phyloP scores from a whole-genome alignment of 768 basidiomycete genomes.

The Xerocomellus chrysenteron region DNA sequence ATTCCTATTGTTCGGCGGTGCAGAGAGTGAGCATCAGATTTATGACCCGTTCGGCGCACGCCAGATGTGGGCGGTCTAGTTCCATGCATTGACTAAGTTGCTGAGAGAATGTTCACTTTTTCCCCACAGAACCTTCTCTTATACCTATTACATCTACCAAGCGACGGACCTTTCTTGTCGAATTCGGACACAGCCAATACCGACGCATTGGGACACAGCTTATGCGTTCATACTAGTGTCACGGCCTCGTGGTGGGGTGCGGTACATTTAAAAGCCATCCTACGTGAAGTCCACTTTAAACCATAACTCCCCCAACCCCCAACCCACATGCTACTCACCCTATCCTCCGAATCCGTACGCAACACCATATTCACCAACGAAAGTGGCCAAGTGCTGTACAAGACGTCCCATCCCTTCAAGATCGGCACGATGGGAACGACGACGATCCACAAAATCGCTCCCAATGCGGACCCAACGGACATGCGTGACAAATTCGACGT shows the following conservation, averaged over 20 bases:
- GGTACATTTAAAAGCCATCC: neutral
- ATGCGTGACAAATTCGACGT: conserved; percentile 29
- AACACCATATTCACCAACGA: conserved; percentile 21
- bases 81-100: conserved; percentile 30
- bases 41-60: conserved; percentile 74
- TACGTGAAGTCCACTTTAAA: neutral
- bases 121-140: neutral
- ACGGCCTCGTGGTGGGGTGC: neutral
- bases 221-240: neutral
- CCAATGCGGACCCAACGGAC: conserved; percentile 15
- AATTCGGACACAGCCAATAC: neutral
- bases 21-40: conserved; percentile 59
- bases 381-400: conserved; percentile 27
- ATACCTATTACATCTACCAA: neutral
- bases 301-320: neutral
- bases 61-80: conserved; percentile 36
- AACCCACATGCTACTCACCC: conserved; percentile 17
- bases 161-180: neutral
- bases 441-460: conserved; percentile 20
- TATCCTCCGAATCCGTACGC: conserved; percentile 20
- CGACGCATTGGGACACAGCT: neutral
- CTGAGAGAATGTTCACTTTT: neutral
- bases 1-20: conserved; percentile 77
- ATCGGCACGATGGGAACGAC: conserved; percentile 11
- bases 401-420: conserved; percentile 14